Conservation (phyloP, 2,329 filamentous ascomycete genomes). For the Zymoseptoria pseudotritici region DNA sequence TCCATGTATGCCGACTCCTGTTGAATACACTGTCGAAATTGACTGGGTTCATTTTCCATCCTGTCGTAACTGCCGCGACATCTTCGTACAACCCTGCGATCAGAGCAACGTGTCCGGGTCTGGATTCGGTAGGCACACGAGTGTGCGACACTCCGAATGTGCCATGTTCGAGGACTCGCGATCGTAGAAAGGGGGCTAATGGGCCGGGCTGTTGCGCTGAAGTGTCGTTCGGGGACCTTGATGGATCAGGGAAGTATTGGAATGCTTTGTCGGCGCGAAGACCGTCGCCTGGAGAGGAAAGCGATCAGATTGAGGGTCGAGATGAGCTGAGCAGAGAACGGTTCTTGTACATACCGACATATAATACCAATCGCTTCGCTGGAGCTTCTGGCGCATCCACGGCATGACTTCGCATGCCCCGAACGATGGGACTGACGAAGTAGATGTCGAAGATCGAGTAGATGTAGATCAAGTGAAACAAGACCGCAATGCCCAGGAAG, state of each 20-base stretch:
- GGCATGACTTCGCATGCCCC: conserved; percentile 79
- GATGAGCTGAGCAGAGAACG: neutral
- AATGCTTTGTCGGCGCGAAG: conserved; percentile 97
- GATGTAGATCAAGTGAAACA: conserved; percentile 91
- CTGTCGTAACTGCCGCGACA: conserved; percentile 92
- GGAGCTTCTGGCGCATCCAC: conserved; percentile 65
- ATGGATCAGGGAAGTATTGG: conserved; percentile 84
- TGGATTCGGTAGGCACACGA: conserved; percentile 89
- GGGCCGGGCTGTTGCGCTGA: conserved; percentile 64
- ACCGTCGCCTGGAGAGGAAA: conserved; percentile 58
- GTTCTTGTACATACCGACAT: conserved; percentile 59
- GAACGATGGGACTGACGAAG: conserved; percentile 94
- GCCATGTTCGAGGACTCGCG: conserved; percentile 76
- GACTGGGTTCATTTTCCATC: conserved; percentile 97
- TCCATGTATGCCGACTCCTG: conserved; percentile 92
- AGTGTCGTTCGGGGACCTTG: conserved; percentile 48
- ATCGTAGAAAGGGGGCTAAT: conserved; percentile 85
- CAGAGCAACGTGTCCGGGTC: conserved; percentile 90
- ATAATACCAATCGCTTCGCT: conserved; percentile 82
- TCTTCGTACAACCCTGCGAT: conserved; percentile 97
- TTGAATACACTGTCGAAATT: conserved; percentile 99
- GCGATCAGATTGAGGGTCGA: neutral
- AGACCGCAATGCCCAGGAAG: conserved; percentile 79
- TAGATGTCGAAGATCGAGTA: conserved; percentile 98
- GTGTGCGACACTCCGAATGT: conserved; percentile 98